A percentile compares a stretch with the other conserved stretches of the same genome.
phyloP scores from a whole-genome alignment of 306 rosid species.

The Psophocarpus tetragonolobus region DNA sequence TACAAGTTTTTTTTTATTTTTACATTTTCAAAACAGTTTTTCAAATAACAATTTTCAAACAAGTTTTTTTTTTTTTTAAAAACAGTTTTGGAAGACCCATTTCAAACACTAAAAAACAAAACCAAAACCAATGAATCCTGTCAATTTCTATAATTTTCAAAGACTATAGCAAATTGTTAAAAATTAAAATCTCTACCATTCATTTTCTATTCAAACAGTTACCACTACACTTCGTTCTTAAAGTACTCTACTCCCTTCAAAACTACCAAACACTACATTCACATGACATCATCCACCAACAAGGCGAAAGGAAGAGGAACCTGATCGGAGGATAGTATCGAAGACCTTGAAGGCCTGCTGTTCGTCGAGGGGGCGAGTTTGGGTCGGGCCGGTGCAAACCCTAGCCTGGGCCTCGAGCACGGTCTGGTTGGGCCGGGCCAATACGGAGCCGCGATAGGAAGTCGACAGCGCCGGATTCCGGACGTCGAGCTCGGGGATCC shows the following conservation, averaged over 20 bases:
- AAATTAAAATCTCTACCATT: neutral
- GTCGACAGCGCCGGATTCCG: slow-evolving; percentile 76
- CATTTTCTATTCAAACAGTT: neutral
- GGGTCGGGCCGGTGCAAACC: slow-evolving; percentile 96
- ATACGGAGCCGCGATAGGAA: slow-evolving; percentile 59
- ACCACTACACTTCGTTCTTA: too few relatives aligned
- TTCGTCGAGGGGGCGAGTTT: slow-evolving; percentile 79
- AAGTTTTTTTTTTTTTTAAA: too few relatives aligned
- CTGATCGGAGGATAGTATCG: slow-evolving; percentile 84
- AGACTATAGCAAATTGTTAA: neutral
- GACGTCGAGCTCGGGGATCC: slow-evolving; percentile 54
- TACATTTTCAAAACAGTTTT: too few relatives aligned
- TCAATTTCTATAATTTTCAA: too few relatives aligned
- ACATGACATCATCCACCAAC: too few relatives aligned
- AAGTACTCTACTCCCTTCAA: neutral
- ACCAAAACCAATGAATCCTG: too few relatives aligned
- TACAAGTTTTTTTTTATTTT: too few relatives aligned
- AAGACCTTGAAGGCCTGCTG: slow-evolving; percentile 84
- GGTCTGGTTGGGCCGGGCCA: slow-evolving; percentile 74
- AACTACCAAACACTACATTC: neutral
- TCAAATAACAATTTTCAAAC: too few relatives aligned
- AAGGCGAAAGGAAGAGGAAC: slow-evolving; percentile 38
- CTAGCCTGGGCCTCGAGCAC: slow-evolving; percentile 86
- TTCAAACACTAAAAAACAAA: too few relatives aligned
- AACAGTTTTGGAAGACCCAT: too few relatives aligned